These are phyloP conservation scores for Cryphonectria carpinicola DNA, from an alignment of 2,329 filamentous ascomycete species.

Conservation along the genomic window DNA sequence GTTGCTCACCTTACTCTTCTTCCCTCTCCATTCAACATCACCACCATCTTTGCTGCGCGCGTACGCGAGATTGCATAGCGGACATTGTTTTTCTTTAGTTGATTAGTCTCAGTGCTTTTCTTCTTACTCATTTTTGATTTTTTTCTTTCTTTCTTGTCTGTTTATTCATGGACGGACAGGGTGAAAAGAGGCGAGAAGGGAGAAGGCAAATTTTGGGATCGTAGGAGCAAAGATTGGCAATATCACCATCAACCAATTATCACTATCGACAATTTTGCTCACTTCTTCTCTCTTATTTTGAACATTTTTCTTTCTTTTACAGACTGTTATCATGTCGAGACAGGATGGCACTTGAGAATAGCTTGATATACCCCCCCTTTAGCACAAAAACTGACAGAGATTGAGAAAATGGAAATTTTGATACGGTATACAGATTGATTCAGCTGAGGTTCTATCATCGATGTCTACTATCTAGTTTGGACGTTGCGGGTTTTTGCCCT, in stretches of 20 bases:
- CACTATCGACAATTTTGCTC: neutral
- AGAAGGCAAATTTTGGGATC: neutral
- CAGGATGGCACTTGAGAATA: neutral
- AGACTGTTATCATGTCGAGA: neutral
- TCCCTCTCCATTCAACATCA: neutral
- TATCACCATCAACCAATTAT: neutral
- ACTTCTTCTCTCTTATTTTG: neutral
- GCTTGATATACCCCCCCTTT: constrained; percentile 5
- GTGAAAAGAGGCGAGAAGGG: neutral
- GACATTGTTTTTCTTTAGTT: neutral
- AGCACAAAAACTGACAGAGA: constrained; percentile 1
- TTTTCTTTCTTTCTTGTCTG: neutral
- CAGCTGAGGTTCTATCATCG: neutral
- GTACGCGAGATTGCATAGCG: constrained; percentile 12
- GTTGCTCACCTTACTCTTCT: neutral
- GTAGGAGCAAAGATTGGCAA: neutral
- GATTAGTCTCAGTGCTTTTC: neutral
- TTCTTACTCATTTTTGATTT: neutral
- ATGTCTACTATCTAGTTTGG: neutral
- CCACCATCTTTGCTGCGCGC: neutral
- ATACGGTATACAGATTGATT: neutral
- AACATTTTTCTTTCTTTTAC: no score
- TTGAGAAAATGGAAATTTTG: neutral
- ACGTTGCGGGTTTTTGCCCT: no score
- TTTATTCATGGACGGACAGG: neutral